Evolutionary conservation across 495 filamentous ascomycete species (phyloP).

Genomic region (Tuber magnatum): DNA sequence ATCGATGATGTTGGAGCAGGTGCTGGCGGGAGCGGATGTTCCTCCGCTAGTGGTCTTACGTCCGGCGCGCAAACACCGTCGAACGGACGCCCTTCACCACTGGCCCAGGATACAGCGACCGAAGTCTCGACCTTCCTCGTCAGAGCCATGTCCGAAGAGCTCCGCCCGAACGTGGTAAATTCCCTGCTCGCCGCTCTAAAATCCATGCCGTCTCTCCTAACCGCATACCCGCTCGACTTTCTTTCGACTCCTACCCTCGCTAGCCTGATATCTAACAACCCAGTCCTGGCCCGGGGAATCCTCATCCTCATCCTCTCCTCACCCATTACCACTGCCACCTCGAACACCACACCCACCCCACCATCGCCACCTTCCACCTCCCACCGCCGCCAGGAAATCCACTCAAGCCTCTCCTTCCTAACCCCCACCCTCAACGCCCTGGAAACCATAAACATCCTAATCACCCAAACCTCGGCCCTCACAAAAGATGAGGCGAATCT

Average conservation of each 20-base stretch:
- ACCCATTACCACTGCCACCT: background rate
- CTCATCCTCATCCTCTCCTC: conserved; percentile 26
- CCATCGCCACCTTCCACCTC: conserved; percentile 11
- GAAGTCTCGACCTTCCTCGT: conserved; percentile 26
- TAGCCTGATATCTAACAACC: conserved; percentile 22
- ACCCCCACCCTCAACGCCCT: conserved; percentile 41
- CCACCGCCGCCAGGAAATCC: conserved; percentile 26
- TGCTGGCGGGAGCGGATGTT: conserved; percentile 17
- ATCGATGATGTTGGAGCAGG: conserved; percentile 7
- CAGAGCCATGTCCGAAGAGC: conserved; percentile 23
- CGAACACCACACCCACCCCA: background rate
- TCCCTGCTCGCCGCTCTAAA: conserved; percentile 24
- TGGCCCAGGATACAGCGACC: conserved; percentile 5
- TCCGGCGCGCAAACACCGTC: conserved; percentile 26
- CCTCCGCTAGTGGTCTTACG: conserved; percentile 23
- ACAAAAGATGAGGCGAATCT: conserved; percentile 20
- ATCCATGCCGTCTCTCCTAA: conserved; percentile 20
- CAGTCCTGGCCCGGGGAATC: conserved; percentile 28
- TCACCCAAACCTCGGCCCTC: conserved; percentile 28
- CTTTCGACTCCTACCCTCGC: conserved; percentile 25
- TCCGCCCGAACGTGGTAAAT: conserved; percentile 18
- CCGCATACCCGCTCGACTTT: conserved; percentile 30
- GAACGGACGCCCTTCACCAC: conserved; percentile 10
- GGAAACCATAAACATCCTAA: conserved; percentile 42
- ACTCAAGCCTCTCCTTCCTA: conserved; percentile 30